phyloP scores from a whole-genome alignment of 257 asterid genomes.

The Nicotiana attenuata region DNA sequence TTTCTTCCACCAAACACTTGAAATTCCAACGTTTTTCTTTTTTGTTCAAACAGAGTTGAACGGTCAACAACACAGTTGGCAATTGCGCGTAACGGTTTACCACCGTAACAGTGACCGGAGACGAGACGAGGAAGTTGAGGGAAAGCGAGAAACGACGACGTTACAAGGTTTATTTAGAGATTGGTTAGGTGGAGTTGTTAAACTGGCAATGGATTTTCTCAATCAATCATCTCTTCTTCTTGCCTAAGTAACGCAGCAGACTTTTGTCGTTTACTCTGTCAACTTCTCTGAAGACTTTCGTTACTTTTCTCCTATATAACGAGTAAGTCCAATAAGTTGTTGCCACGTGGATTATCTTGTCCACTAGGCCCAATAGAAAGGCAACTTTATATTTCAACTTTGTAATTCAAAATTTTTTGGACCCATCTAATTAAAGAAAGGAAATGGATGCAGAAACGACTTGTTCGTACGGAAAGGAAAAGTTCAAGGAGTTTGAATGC shows the following conservation, averaged over 20 bases:
- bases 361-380: not conserved
- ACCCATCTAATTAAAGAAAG: not conserved
- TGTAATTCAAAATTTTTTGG: not conserved
- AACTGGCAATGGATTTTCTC: not conserved
- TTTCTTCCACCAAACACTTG: not conserved
- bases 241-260: not conserved
- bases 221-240: not conserved
- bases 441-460: too few species aligned
- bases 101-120: not conserved
- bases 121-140: not conserved
- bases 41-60: not conserved
- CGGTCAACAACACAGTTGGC: not conserved
- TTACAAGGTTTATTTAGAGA: not conserved
- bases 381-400: not conserved
- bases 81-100: not conserved
- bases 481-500: too few species aligned
- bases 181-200: not conserved
- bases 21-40: not conserved
- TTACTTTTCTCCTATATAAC: too few species aligned
- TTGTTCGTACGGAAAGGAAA: too few species aligned
- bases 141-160: not conserved
- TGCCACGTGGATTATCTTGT: not conserved
- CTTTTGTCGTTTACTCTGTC: constrained; percentile 2
- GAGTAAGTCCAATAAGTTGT: not conserved
- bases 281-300: not conserved